Evolutionary conservation across 2,329 filamentous ascomycete genomes (phyloP), one percentile per base, ranked within the genome.

Genomic region (Zopfia rhizophila): DNA sequence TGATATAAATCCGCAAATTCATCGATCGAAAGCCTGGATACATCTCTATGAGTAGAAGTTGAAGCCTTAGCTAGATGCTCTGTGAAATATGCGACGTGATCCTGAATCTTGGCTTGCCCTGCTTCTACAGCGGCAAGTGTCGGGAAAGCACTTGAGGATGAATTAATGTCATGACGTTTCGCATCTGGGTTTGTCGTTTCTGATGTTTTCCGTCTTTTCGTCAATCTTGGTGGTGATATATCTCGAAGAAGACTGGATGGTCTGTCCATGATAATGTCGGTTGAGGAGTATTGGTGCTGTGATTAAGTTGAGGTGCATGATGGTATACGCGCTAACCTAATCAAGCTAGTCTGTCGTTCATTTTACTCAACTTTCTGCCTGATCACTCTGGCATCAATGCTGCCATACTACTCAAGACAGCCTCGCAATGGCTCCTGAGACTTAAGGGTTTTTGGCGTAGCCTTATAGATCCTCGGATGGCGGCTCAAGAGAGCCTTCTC

Each of bases 101-200:
- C 70, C 4, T 68, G 59, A n/a, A 82, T 72, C 27, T 71, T 55
- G 5, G 73, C 67, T 53, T 77, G 55, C 7, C 80, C 81, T 25
- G 81, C 78, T 69, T 83, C 80, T 4, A 83, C 74, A 11, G 76
- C 75, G 14, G 79, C 78, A 3, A 64, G 38, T n/a, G 47, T 52
- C n/a, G 53, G 53, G 5, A 11, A 14, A n/a, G 18, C 13, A 8
- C 6, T 8, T 19, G 32, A 19, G 22, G 11, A 36, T n/a, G 11
- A 19, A 16, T 16, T 21, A 14, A 7, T 13, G 7, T 17, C 22
- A 8, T 17, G 10, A 11, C 8, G 13, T 30, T 30, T 30, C n/a
- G n/a, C n/a, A 4, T 30, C 7, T 30, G 28, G 12, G 8, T 16
- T 5, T 30, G 14, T 30, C 10, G 10, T 30, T 21, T 35, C 31